Conservation (phyloP, 176 grass and related monocot species). For the Hordeum marinum region DNA sequence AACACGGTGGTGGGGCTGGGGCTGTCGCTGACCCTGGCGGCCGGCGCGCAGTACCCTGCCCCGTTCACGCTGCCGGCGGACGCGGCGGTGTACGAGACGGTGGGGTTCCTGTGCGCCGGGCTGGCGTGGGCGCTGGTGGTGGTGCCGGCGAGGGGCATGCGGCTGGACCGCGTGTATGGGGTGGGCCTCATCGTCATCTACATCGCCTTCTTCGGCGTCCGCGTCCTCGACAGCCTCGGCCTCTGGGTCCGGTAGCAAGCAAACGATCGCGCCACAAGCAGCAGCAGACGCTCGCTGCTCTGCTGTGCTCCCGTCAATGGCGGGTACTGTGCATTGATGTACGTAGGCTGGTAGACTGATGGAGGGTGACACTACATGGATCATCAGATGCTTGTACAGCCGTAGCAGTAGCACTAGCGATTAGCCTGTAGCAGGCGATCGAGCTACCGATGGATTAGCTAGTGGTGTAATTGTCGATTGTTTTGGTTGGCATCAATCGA, state of each 20-base stretch:
- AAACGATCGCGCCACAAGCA: neutral
- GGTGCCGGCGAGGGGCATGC: conserved; percentile 71
- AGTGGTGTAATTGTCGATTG: neutral
- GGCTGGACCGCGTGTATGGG: conserved; percentile 62
- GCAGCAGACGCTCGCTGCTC: neutral
- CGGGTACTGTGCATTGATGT: neutral
- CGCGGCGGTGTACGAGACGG: conserved; percentile 53
- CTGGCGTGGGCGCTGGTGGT: conserved; percentile 68
- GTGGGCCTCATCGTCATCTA: conserved; percentile 69
- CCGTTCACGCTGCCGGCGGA: conserved; percentile 46
- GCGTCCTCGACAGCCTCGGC: conserved; percentile 46
- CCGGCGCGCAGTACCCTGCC: conserved; percentile 42
- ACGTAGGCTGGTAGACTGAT: too few relatives aligned
- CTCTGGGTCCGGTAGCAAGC: neutral
- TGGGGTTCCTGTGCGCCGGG: conserved; percentile 53
- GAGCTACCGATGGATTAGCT: too few relatives aligned
- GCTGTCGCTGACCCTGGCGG: conserved; percentile 55
- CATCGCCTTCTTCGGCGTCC: conserved; percentile 50
- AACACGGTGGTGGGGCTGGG: conserved; percentile 77
- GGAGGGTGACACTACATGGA: too few relatives aligned
- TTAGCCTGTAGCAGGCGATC: neutral
- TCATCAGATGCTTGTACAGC: conserved; percentile 7
- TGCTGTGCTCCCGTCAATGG: neutral
- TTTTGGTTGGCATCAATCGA: neutral
- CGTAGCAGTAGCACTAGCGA: neutral